Percentiles rank a stretch among this genome's conserved stretches.
Conservation (phyloP, 2,329 filamentous ascomycete species). For the Phialophora chinensis region DNA sequence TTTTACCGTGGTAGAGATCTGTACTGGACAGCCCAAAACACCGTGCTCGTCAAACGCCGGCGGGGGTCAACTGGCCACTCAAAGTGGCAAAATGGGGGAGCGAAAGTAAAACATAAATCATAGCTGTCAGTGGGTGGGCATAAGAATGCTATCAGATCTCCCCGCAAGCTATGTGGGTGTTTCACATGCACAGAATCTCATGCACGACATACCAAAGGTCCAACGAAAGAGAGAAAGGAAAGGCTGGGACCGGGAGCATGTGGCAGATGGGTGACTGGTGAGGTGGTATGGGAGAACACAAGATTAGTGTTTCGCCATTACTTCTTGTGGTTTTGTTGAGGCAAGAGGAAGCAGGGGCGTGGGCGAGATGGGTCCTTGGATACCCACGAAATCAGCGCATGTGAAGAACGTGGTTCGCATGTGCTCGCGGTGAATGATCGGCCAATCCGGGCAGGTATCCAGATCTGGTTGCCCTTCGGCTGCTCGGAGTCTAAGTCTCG, state of each 20-base stretch:
- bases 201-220: constrained; percentile 21
- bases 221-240: constrained; percentile 4
- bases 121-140: background rate
- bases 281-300: constrained; percentile 3
- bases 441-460: background rate
- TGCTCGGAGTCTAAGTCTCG: background rate
- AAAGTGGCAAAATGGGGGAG: background rate
- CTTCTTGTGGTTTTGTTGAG: constrained; percentile 19
- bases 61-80: background rate
- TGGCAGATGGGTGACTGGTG: background rate
- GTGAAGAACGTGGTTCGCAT: constrained; percentile 9
- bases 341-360: background rate
- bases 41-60: background rate
- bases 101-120: background rate
- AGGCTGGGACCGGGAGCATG: background rate
- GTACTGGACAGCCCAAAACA: no score
- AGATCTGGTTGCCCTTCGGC: constrained; percentile 9
- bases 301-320: constrained; percentile 1
- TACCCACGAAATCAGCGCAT: constrained; percentile 1
- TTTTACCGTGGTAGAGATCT: background rate
- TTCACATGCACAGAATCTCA: constrained; percentile 26
- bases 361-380: constrained; percentile 2
- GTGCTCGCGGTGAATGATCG: background rate
- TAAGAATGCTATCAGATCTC: background rate
- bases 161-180: constrained; percentile 5